Percentiles rank a stretch among this genome's conserved stretches.
Evolutionary conservation across 2,329 filamentous ascomycete species (phyloP).

Genomic region (Mycosphaerella arachidis): DNA sequence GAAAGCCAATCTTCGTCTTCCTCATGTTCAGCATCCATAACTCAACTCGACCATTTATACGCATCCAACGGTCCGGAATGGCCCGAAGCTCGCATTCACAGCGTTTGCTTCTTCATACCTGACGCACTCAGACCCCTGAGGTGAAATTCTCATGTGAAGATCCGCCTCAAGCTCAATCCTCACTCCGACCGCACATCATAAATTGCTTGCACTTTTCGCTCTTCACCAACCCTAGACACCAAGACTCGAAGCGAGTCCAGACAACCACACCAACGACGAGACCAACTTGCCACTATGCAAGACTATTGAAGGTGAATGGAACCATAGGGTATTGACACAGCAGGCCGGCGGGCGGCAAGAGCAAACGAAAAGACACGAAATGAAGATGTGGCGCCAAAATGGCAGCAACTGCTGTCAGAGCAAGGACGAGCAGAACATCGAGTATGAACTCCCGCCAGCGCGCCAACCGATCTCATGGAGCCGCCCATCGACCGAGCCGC

Average conservation of each 20-base stretch:
- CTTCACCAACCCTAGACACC: not conserved
- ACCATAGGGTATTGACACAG: not conserved
- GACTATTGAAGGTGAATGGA: not conserved
- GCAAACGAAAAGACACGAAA: not conserved
- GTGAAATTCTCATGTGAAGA: not conserved
- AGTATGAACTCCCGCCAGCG: no score
- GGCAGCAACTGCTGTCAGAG: not conserved
- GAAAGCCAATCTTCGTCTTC: not conserved
- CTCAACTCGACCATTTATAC: not conserved
- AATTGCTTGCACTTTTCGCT: not conserved
- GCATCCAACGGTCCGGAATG: not conserved
- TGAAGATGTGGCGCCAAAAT: not conserved
- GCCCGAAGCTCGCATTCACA: not conserved
- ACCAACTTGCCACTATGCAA: not conserved
- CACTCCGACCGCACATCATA: not conserved
- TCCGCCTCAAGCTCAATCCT: not conserved
- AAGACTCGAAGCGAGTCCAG: not conserved
- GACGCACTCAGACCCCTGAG: not conserved
- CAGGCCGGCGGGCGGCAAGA: not conserved
- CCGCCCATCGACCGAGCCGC: no score
- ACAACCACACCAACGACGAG: not conserved
- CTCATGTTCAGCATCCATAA: not conserved
- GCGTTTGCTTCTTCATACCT: not conserved
- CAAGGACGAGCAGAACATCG: not conserved
- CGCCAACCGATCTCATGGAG: no score